phyloP scores from a whole-genome alignment of 192 early-diverging fungal genomes.

The Lobulomyces angularis region DNA sequence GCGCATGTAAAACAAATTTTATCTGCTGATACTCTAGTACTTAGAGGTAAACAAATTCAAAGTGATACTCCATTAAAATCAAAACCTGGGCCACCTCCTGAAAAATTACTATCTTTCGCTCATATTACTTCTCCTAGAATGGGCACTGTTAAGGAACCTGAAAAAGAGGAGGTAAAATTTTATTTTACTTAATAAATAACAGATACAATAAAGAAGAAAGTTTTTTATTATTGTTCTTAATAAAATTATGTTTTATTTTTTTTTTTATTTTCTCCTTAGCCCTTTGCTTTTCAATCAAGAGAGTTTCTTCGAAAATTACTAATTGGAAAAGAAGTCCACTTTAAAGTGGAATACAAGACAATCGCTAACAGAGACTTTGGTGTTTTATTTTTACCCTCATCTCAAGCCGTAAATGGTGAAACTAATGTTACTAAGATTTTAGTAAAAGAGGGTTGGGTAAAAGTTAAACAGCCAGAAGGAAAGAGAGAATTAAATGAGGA shows the following conservation, averaged over 20 bases:
- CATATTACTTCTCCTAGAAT: constrained; percentile 75
- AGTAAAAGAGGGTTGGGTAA: constrained; percentile 74
- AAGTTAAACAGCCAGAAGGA: constrained; percentile 41
- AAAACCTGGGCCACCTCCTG: constrained; percentile 81
- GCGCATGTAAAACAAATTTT: constrained; percentile 80
- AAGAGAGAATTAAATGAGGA: constrained; percentile 29
- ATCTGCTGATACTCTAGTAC: constrained; percentile 83
- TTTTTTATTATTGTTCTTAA: neutral
- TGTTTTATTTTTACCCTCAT: constrained; percentile 19
- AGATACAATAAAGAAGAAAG: neutral
- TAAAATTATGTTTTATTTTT: constrained; percentile 1
- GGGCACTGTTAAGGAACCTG: constrained; percentile 57
- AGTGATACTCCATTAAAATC: no score
- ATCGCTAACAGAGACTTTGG: constrained; percentile 50
- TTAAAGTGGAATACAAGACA: constrained; percentile 67
- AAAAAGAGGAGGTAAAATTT: constrained; percentile 66
- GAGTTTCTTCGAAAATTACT: constrained; percentile 77
- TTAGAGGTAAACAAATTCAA: constrained; percentile 66
- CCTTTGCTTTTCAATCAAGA: constrained; percentile 73
- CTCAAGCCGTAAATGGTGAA: constrained; percentile 33
- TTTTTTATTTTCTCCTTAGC: constrained; percentile 19
- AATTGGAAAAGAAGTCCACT: constrained; percentile 80
- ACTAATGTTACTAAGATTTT: constrained; percentile 58
- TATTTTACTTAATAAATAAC: constrained; percentile 1
- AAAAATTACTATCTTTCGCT: constrained; percentile 68